Evolutionary conservation across 352 stramenopile species (phyloP), one percentile per base, ranked within the genome.

Genomic region (Phytophthora quininea): DNA sequence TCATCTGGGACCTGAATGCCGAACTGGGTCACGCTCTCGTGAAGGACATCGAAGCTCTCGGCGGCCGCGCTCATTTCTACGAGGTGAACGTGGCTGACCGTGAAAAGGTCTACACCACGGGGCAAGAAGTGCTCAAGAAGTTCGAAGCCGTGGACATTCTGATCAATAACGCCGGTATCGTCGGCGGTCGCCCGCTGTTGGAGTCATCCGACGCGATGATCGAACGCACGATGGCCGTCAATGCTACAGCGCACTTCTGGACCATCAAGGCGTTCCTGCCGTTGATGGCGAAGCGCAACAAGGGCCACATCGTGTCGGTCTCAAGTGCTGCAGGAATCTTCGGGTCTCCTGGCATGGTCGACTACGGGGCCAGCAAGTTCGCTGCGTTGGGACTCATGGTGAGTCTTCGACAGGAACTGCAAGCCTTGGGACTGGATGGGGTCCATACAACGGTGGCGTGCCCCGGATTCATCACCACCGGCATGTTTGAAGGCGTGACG

Each of bases 401-500:
- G 38, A 79, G 69, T 64, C 58, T 90, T 30, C 68, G 82, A 8
- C 69, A 87, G 58, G 82, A 90, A 57, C 69, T 89, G 31, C 64
- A 79, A 5, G 68, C 56, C 19, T 74, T 82, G 71, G 64, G 68
- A 9, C 67, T 73, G 30, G 54, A 66, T 53, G 66, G 70, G 29
- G 72, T 90, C 31, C 77, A 84, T 47, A 81, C 76, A 40, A 86
- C 81, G 9, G 58, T 89, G 31, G 69, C 86, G 43, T 90, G 79
- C 48, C 82, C 82, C n/a, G 77, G 76, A 9, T 86, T 82, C 54
- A 83, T 90, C 69, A 73, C 67, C 37, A 90, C 77, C 1, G 82
- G 82, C 8, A 90, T 90, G 82, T 90, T 90, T 33, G 62, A 84
- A n/a, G 82, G 82, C 7, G 81, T 87, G 10, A 63, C 37, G 7